Percentiles rank a stretch among this genome's conserved stretches.
These are phyloP conservation scores for Erodium moschatum DNA, from an alignment of 441 rosid species.

Conservation along the genomic window DNA sequence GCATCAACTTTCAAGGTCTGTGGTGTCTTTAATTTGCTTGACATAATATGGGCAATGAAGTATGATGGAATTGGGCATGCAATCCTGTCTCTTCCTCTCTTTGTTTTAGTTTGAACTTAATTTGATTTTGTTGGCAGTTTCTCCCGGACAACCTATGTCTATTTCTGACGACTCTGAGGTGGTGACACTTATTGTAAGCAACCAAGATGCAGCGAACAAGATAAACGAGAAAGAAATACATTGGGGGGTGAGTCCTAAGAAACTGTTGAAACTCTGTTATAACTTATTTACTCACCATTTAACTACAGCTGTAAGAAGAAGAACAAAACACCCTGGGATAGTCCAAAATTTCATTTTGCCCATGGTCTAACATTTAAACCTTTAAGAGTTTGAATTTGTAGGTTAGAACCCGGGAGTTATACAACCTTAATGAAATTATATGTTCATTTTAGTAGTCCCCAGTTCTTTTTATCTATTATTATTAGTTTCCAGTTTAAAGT, in stretches of 20 bases:
- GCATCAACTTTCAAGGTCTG: constrained; percentile 79
- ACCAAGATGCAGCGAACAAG: constrained; percentile 65
- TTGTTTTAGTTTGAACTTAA: not conserved
- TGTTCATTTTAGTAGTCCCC: not conserved
- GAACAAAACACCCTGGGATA: not conserved
- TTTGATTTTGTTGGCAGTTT: constrained; percentile 42
- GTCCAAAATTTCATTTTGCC: not conserved
- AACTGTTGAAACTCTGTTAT: constrained; percentile 5
- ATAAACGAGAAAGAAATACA: constrained; percentile 81
- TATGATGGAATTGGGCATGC: not conserved
- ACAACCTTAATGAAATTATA: not conserved
- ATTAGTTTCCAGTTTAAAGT: not conserved
- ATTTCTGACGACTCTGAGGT: constrained; percentile 78
- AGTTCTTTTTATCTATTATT: not conserved
- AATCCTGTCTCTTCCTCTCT: not conserved
- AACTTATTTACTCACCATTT: not conserved
- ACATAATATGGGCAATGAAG: not conserved
- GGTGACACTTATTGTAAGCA: constrained; percentile 64
- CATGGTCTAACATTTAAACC: not conserved
- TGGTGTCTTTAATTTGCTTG: constrained; percentile 7
- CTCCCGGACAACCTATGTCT: constrained; percentile 79
- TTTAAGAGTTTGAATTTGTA: not conserved
- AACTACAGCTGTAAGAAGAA: not conserved
- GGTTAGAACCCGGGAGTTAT: not conserved
- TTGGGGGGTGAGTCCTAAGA: constrained; percentile 72